phyloP scores from a whole-genome alignment of 352 stramenopile species.

The Peronospora farinosa region DNA sequence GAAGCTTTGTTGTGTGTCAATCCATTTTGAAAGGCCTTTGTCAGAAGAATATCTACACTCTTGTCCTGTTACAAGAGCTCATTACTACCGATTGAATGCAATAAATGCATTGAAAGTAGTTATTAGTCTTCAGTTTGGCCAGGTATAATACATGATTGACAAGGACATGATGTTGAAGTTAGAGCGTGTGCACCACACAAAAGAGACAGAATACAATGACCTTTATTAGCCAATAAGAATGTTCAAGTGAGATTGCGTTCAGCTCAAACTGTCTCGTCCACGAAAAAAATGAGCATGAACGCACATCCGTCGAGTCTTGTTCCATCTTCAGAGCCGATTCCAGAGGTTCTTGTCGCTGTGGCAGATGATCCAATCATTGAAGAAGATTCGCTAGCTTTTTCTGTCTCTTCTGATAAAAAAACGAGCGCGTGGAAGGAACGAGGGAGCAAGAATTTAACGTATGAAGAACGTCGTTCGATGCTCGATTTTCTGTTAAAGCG shows the following conservation, averaged over 20 bases:
- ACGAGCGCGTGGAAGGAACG: slow-evolving; percentile 28
- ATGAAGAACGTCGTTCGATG: slow-evolving; percentile 38
- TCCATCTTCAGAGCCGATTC: slow-evolving; percentile 1
- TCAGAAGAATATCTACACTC: background rate
- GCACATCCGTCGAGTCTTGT: slow-evolving; percentile 3
- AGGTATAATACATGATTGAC: no score
- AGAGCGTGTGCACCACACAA: slow-evolving; percentile 18
- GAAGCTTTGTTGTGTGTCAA: slow-evolving; percentile 26
- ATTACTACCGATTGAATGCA: no score
- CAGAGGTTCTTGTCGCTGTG: slow-evolving; percentile 6
- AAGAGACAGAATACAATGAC: background rate
- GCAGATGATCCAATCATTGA: background rate
- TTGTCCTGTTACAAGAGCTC: background rate
- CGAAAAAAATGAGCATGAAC: slow-evolving; percentile 13
- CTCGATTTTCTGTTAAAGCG: slow-evolving; percentile 38
- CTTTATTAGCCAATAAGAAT: slow-evolving; percentile 20
- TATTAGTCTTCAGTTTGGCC: no score
- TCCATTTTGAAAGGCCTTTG: slow-evolving; percentile 11
- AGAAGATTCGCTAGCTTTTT: background rate
- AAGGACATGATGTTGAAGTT: slow-evolving; percentile 15
- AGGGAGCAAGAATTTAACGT: slow-evolving; percentile 39
- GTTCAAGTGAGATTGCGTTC: slow-evolving; percentile 5
- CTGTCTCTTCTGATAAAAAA: slow-evolving; percentile 16
- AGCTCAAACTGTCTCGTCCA: slow-evolving; percentile 28
- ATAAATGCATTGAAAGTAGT: no score